Base-by-base conservation (phyloP, 768 basidiomycete genomes). In the Russula emetica region DNA sequence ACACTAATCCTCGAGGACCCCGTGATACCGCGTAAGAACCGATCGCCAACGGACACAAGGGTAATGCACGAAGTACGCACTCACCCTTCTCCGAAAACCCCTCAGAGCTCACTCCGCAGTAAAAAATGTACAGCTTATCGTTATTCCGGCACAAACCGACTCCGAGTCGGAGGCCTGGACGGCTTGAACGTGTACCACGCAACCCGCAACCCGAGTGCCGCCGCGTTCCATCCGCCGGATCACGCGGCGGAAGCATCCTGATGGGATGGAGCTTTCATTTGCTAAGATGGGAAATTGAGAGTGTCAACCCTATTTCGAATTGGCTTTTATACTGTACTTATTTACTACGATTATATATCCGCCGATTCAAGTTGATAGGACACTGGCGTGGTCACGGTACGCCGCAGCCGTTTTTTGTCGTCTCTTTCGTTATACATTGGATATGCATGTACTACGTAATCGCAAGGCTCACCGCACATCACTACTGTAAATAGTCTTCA, bases 121-220 rank as follows among this genome's bases (percentile, higher is more conserved):
- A 5, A 24, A 22, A 11, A 55, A 20, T 45, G 2, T 26, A 3
- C 18, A 36, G 13, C 11, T 55, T 24, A 6, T 45, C 47, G n/a
- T 28, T 18, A 18, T 36, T 14, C 22, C 54, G 8, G 42, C 47
- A 7, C 61, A 47, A 13, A 50, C 38, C 14, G 16, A 40, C 38
- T 40, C n/a, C n/a, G n/a, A n/a, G n/a, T n/a, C 45, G 28, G 54
- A 61, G 53, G 44, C 20, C 11, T 55, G 32, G 55, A 13, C 34
- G 30, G 32, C 32, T 13, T 36, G 34, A 36, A 36, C 10, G 9
- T 36, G 3, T 16, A 16, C 16, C 50, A 28, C n/a, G 9, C 44
- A 8, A 7, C n/a, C n/a, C n/a, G n/a, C n/a, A n/a, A n/a, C 22
- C n/a, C 2, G 45, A 47, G 22, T 40, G 3, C 16, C 45, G 44